phyloP scores from a whole-genome alignment of 805 yeast genomes.

The Cyberlindnera petersonii region DNA sequence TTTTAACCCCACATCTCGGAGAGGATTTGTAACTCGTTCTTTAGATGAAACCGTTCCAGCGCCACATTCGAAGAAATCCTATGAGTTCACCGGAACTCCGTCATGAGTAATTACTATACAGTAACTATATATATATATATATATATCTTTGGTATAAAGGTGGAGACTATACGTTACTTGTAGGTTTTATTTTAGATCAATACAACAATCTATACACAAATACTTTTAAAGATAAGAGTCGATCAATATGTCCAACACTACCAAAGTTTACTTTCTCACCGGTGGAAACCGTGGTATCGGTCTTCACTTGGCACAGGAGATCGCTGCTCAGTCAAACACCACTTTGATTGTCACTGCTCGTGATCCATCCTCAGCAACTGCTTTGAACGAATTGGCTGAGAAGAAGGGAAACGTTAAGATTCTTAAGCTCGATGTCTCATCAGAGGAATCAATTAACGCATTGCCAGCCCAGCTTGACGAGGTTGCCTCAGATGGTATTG shows the following conservation, averaged over 20 bases:
- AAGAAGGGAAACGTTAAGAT: slow-evolving; percentile 6
- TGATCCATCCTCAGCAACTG: slow-evolving; percentile 1
- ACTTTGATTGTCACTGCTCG: slow-evolving; percentile 8
- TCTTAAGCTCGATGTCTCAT: slow-evolving; percentile 11
- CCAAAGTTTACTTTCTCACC: slow-evolving; percentile 7
- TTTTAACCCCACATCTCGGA: too few relatives aligned
- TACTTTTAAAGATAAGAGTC: too few relatives aligned
- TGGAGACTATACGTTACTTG: too few relatives aligned
- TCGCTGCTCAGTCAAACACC: neutral
- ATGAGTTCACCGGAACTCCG: slow-evolving; percentile 3
- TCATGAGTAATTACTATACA: too few relatives aligned
- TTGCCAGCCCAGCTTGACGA: slow-evolving; percentile 5
- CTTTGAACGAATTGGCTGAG: slow-evolving; percentile 4
- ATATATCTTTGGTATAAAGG: too few relatives aligned
- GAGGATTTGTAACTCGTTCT: too few relatives aligned
- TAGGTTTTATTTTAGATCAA: too few relatives aligned
- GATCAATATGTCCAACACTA: neutral
- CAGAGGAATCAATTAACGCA: slow-evolving; percentile 11
- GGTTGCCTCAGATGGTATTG: slow-evolving; percentile 13
- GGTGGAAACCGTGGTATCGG: slow-evolving; percentile 12
- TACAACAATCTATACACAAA: too few relatives aligned
- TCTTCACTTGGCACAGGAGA: slow-evolving; percentile 1
- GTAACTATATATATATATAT: too few relatives aligned
- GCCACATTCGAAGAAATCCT: neutral
- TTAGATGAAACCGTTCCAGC: too few relatives aligned